Evolutionary conservation across 257 asterid genomes (phyloP), one percentile per base, ranked within the genome.

Genomic region (Nicotiana tomentosiformis): DNA sequence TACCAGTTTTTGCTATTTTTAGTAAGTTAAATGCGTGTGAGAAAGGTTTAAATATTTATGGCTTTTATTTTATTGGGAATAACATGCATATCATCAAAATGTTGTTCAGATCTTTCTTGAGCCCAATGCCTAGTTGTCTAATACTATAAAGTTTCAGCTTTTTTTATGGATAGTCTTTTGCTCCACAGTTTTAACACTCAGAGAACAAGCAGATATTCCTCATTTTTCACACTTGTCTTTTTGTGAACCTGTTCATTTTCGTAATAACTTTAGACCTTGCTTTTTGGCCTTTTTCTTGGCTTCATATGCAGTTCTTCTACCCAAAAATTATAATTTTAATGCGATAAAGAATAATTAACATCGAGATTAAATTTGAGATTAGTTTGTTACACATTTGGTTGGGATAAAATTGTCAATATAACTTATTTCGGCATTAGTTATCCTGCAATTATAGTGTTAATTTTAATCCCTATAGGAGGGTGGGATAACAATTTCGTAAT

Each of bases 21-120:
- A 64, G 77, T 64, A 80, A 80, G 4, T 6, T 62, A 58, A 43
- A 61, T 80, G 65, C 83, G 83, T 64, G 77, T 53, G 74, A 80
- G 64, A 64, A 80, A 14, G 51, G 83, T 33, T 61, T 32, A 26
- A 64, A 26, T 11, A 62, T 80, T 46, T 37, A 37, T n/a, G 18
- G 10, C 77, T 12, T 37, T 67, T 4, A 23, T 9, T 68, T 14
- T 15, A 14, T 14, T 1, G 18, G 18, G 61, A 56, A 56, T 70
- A 70, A 70, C 60, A 18, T 70, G 78, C 78, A 61, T 61, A 62
- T 61, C 11, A 39, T 43, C 12, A 43, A 43, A 14, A n/a, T 80
- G 57, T 72, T 83, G 29, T 82, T 58, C 9, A 7, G 79, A 84
- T 84, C 81, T 82, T 88, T 86, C 85, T 88, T 81, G 82, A 84